phyloP scores from a whole-genome alignment of 306 rosid genomes.

The Trichosanthes cucumerina region DNA sequence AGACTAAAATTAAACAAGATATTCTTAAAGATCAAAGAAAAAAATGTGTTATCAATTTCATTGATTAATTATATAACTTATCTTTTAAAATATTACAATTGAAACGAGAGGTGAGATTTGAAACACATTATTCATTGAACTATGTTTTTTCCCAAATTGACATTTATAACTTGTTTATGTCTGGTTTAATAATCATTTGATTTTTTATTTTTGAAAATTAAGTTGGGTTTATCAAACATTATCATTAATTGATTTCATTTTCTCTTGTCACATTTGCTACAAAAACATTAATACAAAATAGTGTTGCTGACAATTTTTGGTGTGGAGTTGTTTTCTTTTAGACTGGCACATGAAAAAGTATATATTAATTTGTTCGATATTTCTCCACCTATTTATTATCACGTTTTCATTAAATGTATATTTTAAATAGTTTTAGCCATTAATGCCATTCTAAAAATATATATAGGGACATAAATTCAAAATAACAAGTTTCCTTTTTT shows the following conservation, averaged over 20 bases:
- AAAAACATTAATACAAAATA: slow-evolving; percentile 1
- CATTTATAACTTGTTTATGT: no score
- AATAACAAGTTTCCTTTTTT: not conserved
- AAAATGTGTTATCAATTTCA: no score
- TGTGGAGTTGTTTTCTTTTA: not conserved
- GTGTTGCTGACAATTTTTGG: not conserved
- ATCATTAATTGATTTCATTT: not conserved
- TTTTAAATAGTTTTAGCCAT: not conserved
- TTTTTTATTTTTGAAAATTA: no score
- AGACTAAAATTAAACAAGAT: no score
- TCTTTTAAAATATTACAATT: no score
- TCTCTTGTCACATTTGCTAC: not conserved
- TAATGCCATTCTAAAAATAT: not conserved
- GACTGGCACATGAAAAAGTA: not conserved
- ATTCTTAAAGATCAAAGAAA: no score
- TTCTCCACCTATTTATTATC: not conserved
- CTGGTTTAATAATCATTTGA: no score
- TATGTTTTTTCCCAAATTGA: no score
- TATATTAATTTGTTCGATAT: not conserved
- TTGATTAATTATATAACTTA: not conserved
- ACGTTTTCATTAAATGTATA: not conserved
- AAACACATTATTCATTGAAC: no score
- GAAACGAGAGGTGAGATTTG: not conserved
- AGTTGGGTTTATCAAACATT: not conserved
- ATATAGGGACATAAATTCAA: not conserved